Evolutionary conservation across 2,329 filamentous ascomycete genomes (phyloP), one percentile per base, ranked within the genome.

Genomic region (Penicillium sp.): DNA sequence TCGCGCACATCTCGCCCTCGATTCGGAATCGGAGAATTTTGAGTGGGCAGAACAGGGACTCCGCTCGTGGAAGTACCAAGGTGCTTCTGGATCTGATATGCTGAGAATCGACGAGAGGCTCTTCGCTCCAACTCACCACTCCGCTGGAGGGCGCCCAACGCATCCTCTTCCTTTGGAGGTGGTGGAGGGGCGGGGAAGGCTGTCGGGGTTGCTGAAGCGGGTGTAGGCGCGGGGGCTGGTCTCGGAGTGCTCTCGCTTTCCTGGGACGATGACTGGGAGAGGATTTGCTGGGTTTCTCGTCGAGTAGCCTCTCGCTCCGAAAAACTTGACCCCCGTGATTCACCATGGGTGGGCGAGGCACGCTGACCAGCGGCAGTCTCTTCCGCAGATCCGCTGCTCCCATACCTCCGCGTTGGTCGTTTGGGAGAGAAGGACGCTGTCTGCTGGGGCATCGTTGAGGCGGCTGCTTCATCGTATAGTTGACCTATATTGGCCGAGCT

Each of bases 21-120:
- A 63, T 95, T 95, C 4, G 90, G 90, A 7, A 69, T 67, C 24
- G 76, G 81, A 7, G 67, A 67, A 32, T 66, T 69, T 34, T 69
- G 67, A 4, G 66, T 61, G 26, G 91, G 90, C 18, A 97, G 80
- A 63, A 94, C 86, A 5, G 90, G 89, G 12, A 97, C 85, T 18
- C 88, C 89, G 68, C 84, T 90, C 12, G 86, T 80, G 35, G 85
- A 84, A 12, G 83, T 80, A 9, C 91, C 91, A 2, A 97, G 76
- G 61, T 95, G 90, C 65, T 96, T 97, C 39, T 89, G 88, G 58
- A 98, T 95, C 64, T 98, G 93, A 66, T 97, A 98, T 45, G 90
- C 87, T 2, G 93, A 97, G 66, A 97, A 98, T 62, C 93, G 79
- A 57, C 91, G 80, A 11, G 93, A 98, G 1, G 93, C 93, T 65